phyloP scores from a whole-genome alignment of 2,329 filamentous ascomycete species.

The Claviceps sp. region DNA sequence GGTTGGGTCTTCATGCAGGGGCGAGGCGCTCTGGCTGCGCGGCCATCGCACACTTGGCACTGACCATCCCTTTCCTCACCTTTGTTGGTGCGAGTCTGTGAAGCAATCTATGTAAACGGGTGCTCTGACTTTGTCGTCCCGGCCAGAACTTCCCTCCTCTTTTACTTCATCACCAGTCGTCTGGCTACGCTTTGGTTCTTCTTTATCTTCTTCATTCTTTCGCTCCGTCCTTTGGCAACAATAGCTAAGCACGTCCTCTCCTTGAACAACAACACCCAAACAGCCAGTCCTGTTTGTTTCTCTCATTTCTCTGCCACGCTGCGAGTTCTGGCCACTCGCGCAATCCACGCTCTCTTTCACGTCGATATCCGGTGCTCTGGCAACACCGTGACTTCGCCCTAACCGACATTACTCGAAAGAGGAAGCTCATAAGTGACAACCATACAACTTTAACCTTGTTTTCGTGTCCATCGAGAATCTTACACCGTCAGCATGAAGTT shows the following conservation, averaged over 20 bases:
- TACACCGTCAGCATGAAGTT: constrained; percentile 22
- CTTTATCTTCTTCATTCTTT: constrained; percentile 1
- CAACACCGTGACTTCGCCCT: constrained; percentile 15
- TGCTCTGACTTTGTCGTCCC: not conserved
- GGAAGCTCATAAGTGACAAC: not conserved
- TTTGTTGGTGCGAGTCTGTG: not conserved
- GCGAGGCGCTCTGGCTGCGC: not conserved
- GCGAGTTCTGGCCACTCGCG: constrained; percentile 12
- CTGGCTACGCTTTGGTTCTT: constrained; percentile 7
- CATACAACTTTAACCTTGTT: not conserved
- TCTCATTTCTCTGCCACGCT: constrained; percentile 15
- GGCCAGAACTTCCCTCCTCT: not conserved
- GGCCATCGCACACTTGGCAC: not conserved
- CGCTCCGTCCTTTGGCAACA: constrained; percentile 5
- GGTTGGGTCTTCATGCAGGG: constrained; percentile 1
- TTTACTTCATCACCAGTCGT: constrained; percentile 5
- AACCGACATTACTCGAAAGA: not conserved
- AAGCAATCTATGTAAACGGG: not conserved
- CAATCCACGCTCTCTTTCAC: constrained; percentile 12
- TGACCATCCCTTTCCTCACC: not conserved
- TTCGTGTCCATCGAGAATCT: not conserved
- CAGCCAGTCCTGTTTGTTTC: constrained; percentile 17
- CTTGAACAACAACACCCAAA: constrained; percentile 13
- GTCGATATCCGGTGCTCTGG: constrained; percentile 19
- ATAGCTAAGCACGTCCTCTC: constrained; percentile 24